These are phyloP conservation scores for Hortiboletus flavorubellus DNA, from an alignment of 768 basidiomycete species.

Conservation along the genomic window DNA sequence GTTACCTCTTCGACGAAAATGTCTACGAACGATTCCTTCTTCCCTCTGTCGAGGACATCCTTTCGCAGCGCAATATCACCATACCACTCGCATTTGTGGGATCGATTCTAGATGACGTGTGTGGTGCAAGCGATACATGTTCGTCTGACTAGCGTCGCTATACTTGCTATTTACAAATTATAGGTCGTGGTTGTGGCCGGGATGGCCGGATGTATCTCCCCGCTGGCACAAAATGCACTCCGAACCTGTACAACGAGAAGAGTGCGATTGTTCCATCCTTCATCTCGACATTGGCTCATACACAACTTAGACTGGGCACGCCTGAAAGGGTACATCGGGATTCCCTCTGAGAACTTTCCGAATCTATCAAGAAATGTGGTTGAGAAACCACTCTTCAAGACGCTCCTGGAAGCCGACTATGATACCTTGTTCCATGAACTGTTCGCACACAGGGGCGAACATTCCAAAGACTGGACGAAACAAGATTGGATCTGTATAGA, in stretches of 20 bases:
- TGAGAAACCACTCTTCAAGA: slow-evolving; percentile 9
- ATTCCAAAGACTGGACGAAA: slow-evolving; percentile 5
- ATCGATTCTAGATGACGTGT: slow-evolving; percentile 14
- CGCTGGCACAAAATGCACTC: not conserved
- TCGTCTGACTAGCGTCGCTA: not conserved
- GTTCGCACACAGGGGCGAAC: slow-evolving; percentile 3
- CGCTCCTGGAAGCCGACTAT: slow-evolving; percentile 1
- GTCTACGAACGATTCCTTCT: slow-evolving; percentile 4
- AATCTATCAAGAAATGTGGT: not conserved
- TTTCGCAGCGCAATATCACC: slow-evolving; percentile 3
- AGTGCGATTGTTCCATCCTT: not conserved
- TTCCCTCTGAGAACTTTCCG: not conserved
- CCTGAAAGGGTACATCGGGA: slow-evolving; percentile 4
- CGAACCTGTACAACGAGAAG: slow-evolving; percentile 13
- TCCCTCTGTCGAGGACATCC: not conserved
- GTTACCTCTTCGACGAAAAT: not conserved
- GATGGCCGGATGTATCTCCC: not conserved
- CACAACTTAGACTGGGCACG: slow-evolving; percentile 7
- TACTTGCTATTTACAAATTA: not conserved
- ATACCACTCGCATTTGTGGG: slow-evolving; percentile 5
- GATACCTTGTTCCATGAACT: slow-evolving; percentile 5
- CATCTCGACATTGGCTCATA: not conserved
- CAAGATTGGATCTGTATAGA: slow-evolving; percentile 5
- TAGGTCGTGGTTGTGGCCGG: slow-evolving; percentile 7
- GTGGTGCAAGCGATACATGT: slow-evolving; percentile 7